Percentiles rank a stretch among this genome's conserved stretches.
phyloP scores from a whole-genome alignment of 306 rosid species.

The Citrullus colocynthis region DNA sequence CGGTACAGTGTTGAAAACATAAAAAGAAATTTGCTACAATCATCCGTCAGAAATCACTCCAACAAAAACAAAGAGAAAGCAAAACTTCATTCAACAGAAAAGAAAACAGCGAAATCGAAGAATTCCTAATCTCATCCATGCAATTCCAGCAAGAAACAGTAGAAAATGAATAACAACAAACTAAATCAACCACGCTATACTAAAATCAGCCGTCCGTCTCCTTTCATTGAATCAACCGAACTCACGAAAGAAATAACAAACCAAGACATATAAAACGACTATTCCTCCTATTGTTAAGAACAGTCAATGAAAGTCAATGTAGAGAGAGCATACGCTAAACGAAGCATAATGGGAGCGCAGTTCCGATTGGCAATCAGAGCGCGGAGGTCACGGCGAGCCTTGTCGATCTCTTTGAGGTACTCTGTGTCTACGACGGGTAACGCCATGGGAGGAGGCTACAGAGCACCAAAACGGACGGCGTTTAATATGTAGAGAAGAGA shows the following conservation, averaged over 20 bases:
- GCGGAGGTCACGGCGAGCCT: conserved; percentile 85
- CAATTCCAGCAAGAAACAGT: background rate
- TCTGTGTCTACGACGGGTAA: conserved; percentile 52
- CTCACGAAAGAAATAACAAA: background rate
- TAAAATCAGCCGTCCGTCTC: background rate
- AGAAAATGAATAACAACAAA: background rate
- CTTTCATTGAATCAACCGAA: background rate
- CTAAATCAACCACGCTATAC: background rate
- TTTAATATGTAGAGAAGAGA: background rate
- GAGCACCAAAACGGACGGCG: background rate
- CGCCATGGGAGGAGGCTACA: conserved; percentile 35
- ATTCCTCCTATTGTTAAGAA: background rate
- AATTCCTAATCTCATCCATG: background rate
- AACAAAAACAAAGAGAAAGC: background rate
- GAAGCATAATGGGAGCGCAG: conserved; percentile 94
- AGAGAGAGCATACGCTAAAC: conserved; percentile 48
- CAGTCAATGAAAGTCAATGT: background rate
- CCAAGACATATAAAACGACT: background rate
- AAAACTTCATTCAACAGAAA: background rate
- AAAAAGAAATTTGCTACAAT: background rate
- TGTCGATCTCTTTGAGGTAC: conserved; percentile 62
- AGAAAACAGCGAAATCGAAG: background rate
- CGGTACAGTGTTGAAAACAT: background rate
- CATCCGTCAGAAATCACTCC: background rate
- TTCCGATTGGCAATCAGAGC: conserved; percentile 67